Evolutionary conservation across 148 eudicot genomes (phyloP).

Genomic region (Dianthus caryophyllus): DNA sequence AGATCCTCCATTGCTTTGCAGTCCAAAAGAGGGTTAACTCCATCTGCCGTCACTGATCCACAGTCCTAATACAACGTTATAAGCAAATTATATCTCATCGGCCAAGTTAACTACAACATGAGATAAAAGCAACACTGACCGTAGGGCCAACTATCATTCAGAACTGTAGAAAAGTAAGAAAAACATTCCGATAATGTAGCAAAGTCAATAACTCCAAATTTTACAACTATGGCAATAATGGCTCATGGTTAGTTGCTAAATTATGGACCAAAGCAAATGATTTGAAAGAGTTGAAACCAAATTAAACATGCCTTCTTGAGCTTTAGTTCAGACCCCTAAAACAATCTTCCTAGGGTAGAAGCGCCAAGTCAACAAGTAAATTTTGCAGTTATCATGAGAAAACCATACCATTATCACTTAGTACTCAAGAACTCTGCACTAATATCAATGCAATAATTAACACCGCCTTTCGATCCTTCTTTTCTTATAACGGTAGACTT

Average conservation of each 20-base stretch:
- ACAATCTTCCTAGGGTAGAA: background rate
- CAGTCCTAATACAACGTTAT: conserved; percentile 56
- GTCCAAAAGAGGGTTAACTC: conserved; percentile 45
- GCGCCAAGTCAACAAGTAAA: background rate
- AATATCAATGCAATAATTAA: background rate
- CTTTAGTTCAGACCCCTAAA: background rate
- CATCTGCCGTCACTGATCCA: conserved; percentile 63
- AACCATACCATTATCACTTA: background rate
- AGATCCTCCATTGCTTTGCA: conserved; percentile 82
- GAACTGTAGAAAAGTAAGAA: background rate
- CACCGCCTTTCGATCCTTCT: background rate
- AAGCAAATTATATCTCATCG: background rate
- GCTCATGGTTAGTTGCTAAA: background rate
- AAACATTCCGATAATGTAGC: no score
- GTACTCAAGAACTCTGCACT: background rate
- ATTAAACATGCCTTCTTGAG: background rate
- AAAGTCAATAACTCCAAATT: background rate
- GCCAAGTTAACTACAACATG: conserved; percentile 7
- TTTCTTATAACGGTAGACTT: background rate
- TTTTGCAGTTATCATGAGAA: background rate
- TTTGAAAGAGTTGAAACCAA: background rate
- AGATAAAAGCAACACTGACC: background rate
- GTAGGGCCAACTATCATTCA: background rate
- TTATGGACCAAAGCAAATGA: conserved; percentile 1
- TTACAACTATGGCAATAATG: no score